These are phyloP conservation scores for Reticulascus tulasneorum DNA, from an alignment of 2,329 filamentous ascomycete genomes.

Conservation along the genomic window DNA sequence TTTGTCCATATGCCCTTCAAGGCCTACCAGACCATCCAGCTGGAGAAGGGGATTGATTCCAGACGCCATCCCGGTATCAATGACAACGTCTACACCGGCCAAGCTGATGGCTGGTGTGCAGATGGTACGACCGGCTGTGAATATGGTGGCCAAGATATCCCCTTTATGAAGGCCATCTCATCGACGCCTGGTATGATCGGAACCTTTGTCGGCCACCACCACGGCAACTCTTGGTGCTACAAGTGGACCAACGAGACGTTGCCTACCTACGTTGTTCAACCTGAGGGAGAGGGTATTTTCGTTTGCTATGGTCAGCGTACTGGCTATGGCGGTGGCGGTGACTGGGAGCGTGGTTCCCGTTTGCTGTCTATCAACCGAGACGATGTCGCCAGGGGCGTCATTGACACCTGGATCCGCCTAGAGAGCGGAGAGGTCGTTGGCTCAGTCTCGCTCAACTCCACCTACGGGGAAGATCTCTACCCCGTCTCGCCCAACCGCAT, in stretches of 20 bases:
- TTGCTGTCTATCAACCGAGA: constrained; percentile 47
- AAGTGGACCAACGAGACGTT: constrained; percentile 38
- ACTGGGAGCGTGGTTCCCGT: constrained; percentile 57
- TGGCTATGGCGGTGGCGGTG: constrained; percentile 67
- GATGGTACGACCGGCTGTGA: constrained; percentile 32
- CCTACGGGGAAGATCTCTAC: constrained; percentile 55
- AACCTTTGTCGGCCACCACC: constrained; percentile 64
- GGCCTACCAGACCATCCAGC: constrained; percentile 36
- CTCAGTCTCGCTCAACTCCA: constrained; percentile 52
- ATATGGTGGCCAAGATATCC: constrained; percentile 49
- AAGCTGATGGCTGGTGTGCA: constrained; percentile 14
- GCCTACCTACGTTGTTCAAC: constrained; percentile 22
- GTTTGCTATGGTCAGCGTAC: constrained; percentile 61
- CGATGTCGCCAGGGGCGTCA: constrained; percentile 31
- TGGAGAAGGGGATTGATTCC: constrained; percentile 27
- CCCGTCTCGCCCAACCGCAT: constrained; percentile 34
- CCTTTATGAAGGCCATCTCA: constrained; percentile 60
- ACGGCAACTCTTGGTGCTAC: constrained; percentile 57
- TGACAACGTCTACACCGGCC: background rate
- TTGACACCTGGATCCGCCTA: constrained; percentile 59
- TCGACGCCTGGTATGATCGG: constrained; percentile 51
- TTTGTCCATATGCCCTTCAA: constrained; percentile 47
- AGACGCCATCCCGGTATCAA: constrained; percentile 39
- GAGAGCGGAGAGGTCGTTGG: constrained; percentile 52
- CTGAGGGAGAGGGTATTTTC: constrained; percentile 39